phyloP scores from a whole-genome alignment of 2,329 filamentous ascomycete species.

The Fusarium circinatum region DNA sequence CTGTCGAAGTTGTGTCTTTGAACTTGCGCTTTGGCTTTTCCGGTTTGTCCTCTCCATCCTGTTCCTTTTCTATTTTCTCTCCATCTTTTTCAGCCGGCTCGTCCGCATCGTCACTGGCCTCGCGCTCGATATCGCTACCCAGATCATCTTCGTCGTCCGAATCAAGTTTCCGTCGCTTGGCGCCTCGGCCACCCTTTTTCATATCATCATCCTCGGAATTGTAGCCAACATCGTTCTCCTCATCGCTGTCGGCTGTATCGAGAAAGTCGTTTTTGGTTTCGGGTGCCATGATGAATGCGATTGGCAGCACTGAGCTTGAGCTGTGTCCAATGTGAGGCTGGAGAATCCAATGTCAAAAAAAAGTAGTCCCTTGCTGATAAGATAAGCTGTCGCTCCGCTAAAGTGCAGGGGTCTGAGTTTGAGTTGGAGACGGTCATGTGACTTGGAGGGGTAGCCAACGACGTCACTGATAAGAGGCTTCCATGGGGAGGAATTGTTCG shows the following conservation, averaged over 20 bases:
- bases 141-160: slow-evolving; percentile 50
- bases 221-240: slow-evolving; percentile 68
- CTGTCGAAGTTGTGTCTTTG: slow-evolving; percentile 46
- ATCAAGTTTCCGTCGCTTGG: slow-evolving; percentile 72
- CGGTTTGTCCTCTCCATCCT: slow-evolving; percentile 27
- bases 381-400: slow-evolving; percentile 28
- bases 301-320: slow-evolving; percentile 8
- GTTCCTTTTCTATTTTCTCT: slow-evolving; percentile 38
- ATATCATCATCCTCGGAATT: slow-evolving; percentile 76
- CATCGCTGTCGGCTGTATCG: slow-evolving; percentile 67
- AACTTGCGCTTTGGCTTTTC: slow-evolving; percentile 38
- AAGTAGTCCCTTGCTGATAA: slow-evolving; percentile 41
- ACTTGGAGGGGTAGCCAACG: slow-evolving; percentile 25
- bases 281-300: slow-evolving; percentile 63
- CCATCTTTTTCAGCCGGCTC: slow-evolving; percentile 45
- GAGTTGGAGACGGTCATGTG: slow-evolving; percentile 28
- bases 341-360: slow-evolving; percentile 27
- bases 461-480: slow-evolving; percentile 25
- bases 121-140: slow-evolving; percentile 51
- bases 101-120: slow-evolving; percentile 48
- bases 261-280: slow-evolving; percentile 80
- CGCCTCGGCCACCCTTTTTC: slow-evolving; percentile 69
- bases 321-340: slow-evolving; percentile 13
- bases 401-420: background rate
- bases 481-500: background rate